phyloP scores from a whole-genome alignment of 2,329 filamentous ascomycete species.

The Aspergillus oerlinghausenensis region DNA sequence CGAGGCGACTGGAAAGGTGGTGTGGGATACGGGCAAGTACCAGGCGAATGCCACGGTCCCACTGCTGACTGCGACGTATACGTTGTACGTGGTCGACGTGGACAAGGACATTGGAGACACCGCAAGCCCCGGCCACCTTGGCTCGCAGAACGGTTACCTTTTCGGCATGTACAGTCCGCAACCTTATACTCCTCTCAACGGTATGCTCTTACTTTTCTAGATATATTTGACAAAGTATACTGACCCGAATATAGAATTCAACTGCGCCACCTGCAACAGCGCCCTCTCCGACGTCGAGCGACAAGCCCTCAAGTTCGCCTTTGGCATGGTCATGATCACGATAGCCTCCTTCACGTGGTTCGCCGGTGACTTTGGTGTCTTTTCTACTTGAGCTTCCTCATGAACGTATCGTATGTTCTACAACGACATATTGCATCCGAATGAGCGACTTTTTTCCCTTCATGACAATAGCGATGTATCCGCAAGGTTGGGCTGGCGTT shows the following conservation, averaged over 20 bases:
- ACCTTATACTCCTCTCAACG: slow-evolving; percentile 45
- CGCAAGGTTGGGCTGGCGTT: slow-evolving; percentile 14
- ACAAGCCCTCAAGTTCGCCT: slow-evolving; percentile 52
- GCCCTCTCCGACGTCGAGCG: slow-evolving; percentile 51
- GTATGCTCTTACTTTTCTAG: slow-evolving; percentile 35
- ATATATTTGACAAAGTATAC: slow-evolving; percentile 5
- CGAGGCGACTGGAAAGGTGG: slow-evolving; percentile 47
- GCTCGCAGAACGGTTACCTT: slow-evolving; percentile 46
- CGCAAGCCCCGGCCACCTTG: slow-evolving; percentile 53
- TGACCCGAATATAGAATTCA: slow-evolving; percentile 40
- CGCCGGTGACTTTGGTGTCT: slow-evolving; percentile 38
- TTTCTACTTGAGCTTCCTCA: slow-evolving; percentile 19
- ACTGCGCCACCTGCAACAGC: slow-evolving; percentile 54
- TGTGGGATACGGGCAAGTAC: slow-evolving; percentile 59
- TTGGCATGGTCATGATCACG: slow-evolving; percentile 54
- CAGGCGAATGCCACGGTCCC: slow-evolving; percentile 46
- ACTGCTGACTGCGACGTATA: slow-evolving; percentile 58
- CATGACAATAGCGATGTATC: slow-evolving; percentile 29
- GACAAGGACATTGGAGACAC: slow-evolving; percentile 48
- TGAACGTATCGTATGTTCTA: background rate
- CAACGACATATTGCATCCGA: background rate
- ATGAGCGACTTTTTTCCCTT: slow-evolving; percentile 12
- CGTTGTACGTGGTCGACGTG: slow-evolving; percentile 59
- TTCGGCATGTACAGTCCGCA: slow-evolving; percentile 62
- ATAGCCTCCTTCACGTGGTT: slow-evolving; percentile 55